Base-by-base conservation (phyloP, 441 rosid genomes). In the Corymbia calophylla region DNA sequence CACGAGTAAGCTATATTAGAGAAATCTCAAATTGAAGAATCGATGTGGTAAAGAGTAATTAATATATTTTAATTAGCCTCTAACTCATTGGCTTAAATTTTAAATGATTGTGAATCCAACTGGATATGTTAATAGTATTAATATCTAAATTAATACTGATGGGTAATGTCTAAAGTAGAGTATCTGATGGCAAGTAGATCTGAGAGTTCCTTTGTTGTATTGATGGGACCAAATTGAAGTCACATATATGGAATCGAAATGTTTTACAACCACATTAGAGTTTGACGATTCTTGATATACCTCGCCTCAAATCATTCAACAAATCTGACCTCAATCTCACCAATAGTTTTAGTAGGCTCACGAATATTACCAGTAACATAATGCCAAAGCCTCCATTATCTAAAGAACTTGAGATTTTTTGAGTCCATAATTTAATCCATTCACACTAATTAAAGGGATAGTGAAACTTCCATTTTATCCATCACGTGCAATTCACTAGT, bases 391-490 rank as follows among this genome's bases (percentile, higher is more conserved):
- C 68, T 62, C 4, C 32, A 62, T 62, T 62, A 0, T 62, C 68
- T 31, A 62, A 0, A 62, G 2, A 62, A 29, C 68, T 62, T 29
- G 68, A 62, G 6, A 62, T 62, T 13, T 62, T 17, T 13, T 29
- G 18, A 29, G 68, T 8, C 0, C 68, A 62, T 62, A 29, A 29
- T 29, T 13, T 62, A 62, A 6, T 62, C 29, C 68, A 62, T 62
- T 62, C 0, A 62, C 13, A 62, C 13, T 29, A 2, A 8, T 29
- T 32, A 13, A 29, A 62, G 0, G 68, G 32, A 17, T 0, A 6
- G 17, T 0, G 9, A 13, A 1, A 62, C 68, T 29, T 62, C 68
- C 68, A 62, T 3, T 62, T 62, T 3, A 62, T 62, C 32, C 32
- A 29, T 62, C 6, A 29, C 27, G 15, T 14, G 3, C 68, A 62